These are phyloP conservation scores for Neopestalotiopsis sp. DNA, from an alignment of 2,329 filamentous ascomycete species.

Conservation along the genomic window DNA sequence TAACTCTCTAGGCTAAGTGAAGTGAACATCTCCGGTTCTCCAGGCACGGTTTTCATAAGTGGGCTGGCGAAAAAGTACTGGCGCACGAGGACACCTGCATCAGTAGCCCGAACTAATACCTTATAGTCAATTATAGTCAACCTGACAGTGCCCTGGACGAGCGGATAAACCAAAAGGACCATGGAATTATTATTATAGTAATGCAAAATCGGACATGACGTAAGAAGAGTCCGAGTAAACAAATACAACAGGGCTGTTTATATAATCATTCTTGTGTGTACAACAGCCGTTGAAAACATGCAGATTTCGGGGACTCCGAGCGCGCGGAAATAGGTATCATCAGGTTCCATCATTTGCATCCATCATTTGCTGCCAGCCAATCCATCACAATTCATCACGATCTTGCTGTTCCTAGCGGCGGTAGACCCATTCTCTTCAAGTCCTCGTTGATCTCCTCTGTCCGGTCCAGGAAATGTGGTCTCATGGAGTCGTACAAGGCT, in stretches of 20 bases:
- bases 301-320: neutral
- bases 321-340: neutral
- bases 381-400: neutral
- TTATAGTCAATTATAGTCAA: neutral
- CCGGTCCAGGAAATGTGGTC: conserved; percentile 27
- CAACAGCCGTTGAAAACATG: neutral
- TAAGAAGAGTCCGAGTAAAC: neutral
- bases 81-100: neutral
- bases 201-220: neutral
- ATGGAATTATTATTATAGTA: neutral
- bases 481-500: conserved; percentile 27
- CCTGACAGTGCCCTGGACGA: neutral
- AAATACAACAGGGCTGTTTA: neutral
- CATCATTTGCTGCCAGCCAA: neutral
- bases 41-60: neutral
- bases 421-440: conserved; percentile 19
- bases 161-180: neutral
- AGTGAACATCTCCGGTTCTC: neutral
- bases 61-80: neutral
- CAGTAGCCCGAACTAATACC: neutral
- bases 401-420: conserved; percentile 9
- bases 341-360: neutral
- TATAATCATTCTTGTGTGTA: neutral
- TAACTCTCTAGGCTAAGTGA: neutral
- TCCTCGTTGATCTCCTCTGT: conserved; percentile 25